Evolutionary conservation across 257 asterid species (phyloP).

Genomic region (Linderniella brevidens): DNA sequence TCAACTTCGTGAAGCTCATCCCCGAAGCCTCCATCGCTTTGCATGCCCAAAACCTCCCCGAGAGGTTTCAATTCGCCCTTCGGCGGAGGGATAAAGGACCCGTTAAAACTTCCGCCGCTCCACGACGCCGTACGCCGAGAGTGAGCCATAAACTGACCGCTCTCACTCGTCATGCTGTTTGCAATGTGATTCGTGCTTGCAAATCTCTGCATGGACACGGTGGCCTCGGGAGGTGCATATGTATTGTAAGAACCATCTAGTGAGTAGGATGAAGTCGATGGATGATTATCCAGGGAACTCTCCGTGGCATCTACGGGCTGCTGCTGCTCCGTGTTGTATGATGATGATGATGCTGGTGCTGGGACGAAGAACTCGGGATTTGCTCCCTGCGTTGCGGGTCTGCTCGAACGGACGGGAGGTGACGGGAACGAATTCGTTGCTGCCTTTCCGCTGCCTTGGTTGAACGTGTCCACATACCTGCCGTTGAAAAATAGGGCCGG

Average conservation of each 20-base stretch:
- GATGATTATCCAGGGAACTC: constrained; percentile 22
- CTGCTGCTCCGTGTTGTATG: constrained; percentile 16
- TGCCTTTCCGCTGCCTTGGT: constrained; percentile 53
- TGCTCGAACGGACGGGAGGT: constrained; percentile 36
- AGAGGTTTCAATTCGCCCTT: constrained; percentile 24
- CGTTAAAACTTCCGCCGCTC: constrained; percentile 76
- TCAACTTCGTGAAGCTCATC: constrained; percentile 94
- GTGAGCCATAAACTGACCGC: constrained; percentile 19
- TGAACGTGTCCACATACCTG: constrained; percentile 42
- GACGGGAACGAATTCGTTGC: constrained; percentile 45
- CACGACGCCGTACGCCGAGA: constrained; percentile 84
- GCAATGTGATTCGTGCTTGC: constrained; percentile 65
- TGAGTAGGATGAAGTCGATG: constrained; percentile 20
- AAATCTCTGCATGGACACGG: constrained; percentile 40
- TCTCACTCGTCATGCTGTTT: constrained; percentile 12
- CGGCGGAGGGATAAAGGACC: constrained; percentile 22
- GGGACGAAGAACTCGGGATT: constrained; percentile 76
- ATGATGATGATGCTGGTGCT: constrained; percentile 20
- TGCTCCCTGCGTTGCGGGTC: constrained; percentile 29
- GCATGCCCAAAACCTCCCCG: constrained; percentile 41
- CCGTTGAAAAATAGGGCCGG: not conserved
- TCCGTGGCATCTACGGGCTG: no score
- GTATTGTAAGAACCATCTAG: constrained; percentile 17
- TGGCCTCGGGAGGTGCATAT: constrained; percentile 18
- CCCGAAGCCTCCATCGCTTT: constrained; percentile 27